Percentiles rank a stretch among this genome's conserved stretches.
Evolutionary conservation across 495 filamentous ascomycete genomes (phyloP).

Genomic region (Penicillium cosmopolitanum): DNA sequence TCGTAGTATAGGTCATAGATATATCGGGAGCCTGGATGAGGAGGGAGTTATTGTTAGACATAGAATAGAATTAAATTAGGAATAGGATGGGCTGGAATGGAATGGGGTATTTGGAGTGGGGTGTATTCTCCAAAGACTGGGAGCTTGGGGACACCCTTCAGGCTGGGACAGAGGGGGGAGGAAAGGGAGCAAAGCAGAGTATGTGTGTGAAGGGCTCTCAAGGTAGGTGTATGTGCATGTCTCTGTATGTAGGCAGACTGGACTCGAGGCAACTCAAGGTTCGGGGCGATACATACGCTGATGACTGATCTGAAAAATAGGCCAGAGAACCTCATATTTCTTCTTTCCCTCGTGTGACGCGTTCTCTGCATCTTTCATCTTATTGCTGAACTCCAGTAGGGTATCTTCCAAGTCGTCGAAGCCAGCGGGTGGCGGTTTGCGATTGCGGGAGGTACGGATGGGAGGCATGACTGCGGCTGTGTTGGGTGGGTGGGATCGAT

Average conservation of each 20-base stretch:
- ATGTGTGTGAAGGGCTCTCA: too few relatives aligned
- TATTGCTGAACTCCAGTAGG: conserved; percentile 91
- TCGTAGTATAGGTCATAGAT: conserved; percentile 98
- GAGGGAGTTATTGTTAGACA: neutral
- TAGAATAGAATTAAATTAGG: conserved; percentile 2
- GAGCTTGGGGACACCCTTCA: too few relatives aligned
- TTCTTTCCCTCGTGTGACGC: conserved; percentile 74
- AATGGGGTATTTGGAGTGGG: neutral
- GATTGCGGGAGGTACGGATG: conserved; percentile 72
- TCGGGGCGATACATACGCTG: conserved; percentile 63
- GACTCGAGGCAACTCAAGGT: too few relatives aligned
- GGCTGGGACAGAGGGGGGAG: too few relatives aligned
- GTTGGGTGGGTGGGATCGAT: conserved; percentile 12
- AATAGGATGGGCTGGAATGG: too few relatives aligned
- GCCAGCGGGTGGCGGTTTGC: conserved; percentile 91
- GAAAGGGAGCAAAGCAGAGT: too few relatives aligned
- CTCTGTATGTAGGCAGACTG: too few relatives aligned
- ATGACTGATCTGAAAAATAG: conserved; percentile 96
- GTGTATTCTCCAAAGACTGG: neutral
- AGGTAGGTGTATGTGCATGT: too few relatives aligned
- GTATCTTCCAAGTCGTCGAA: conserved; percentile 98
- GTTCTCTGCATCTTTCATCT: conserved; percentile 98
- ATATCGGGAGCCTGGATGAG: conserved; percentile 69
- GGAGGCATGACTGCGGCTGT: conserved; percentile 69
- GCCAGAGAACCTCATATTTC: conserved; percentile 90